These are phyloP conservation scores for Mycena maculata DNA, from an alignment of 768 basidiomycete species.

Conservation along the genomic window DNA sequence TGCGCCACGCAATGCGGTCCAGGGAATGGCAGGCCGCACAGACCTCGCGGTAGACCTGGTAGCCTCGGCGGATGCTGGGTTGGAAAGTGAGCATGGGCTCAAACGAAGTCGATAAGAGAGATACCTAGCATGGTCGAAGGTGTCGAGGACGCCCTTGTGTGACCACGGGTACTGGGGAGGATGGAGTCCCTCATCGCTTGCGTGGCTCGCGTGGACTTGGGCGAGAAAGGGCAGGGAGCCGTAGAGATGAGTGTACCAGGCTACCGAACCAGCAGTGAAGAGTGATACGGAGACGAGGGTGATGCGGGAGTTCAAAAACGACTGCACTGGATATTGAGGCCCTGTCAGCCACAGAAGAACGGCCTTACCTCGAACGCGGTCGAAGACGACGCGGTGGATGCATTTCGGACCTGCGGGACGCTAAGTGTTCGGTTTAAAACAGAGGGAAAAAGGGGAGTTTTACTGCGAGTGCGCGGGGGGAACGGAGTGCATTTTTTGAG, in stretches of 20 bases:
- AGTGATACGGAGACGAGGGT: slow-evolving; percentile 81
- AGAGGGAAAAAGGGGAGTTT: slow-evolving; percentile 38
- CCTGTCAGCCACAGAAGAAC: neutral
- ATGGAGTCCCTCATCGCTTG: slow-evolving; percentile 95
- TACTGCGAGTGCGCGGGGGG: slow-evolving; percentile 64
- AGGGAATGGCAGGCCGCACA: slow-evolving; percentile 99
- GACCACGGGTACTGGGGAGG: slow-evolving; percentile 89
- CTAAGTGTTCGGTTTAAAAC: slow-evolving; percentile 29
- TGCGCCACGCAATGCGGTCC: slow-evolving; percentile 99
- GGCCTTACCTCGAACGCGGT: slow-evolving; percentile 71
- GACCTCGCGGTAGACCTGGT: slow-evolving; percentile 98
- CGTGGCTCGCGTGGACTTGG: slow-evolving; percentile 92
- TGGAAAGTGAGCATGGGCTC: slow-evolving; percentile 12
- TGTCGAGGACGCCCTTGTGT: slow-evolving; percentile 88
- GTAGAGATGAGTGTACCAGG: slow-evolving; percentile 97
- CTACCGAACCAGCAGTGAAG: slow-evolving; percentile 88
- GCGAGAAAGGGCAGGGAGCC: slow-evolving; percentile 90
- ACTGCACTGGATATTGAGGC: slow-evolving; percentile 50
- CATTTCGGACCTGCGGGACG: slow-evolving; percentile 71
- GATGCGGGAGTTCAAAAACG: slow-evolving; percentile 75
- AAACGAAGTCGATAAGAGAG: slow-evolving; percentile 30
- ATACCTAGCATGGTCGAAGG: slow-evolving; percentile 97
- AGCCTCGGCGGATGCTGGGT: slow-evolving; percentile 90
- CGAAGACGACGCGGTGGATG: slow-evolving; percentile 67
- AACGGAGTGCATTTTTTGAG: slow-evolving; percentile 52